phyloP scores from a whole-genome alignment of 75 land plant species.

The Picea sitchensis region DNA sequence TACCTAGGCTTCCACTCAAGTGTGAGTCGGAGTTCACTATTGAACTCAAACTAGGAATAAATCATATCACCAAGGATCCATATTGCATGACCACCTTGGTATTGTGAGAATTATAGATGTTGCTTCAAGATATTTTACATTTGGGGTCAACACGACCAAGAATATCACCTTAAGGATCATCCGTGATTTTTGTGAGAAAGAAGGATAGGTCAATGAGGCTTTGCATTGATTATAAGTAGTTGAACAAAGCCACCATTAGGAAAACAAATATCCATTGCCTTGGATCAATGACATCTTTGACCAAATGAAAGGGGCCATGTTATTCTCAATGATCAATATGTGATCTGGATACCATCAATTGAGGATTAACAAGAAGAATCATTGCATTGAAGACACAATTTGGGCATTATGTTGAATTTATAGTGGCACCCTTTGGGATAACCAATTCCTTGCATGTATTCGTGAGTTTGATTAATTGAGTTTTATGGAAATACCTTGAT shows the following conservation, averaged over 20 bases:
- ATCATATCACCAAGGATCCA: neutral
- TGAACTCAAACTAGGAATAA: neutral
- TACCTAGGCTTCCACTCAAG: neutral
- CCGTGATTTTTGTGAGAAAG: neutral
- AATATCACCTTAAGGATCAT: constrained; percentile 5
- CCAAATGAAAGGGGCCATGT: neutral
- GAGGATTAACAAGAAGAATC: neutral
- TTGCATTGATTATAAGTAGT: constrained; percentile 3
- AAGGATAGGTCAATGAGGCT: constrained; percentile 7
- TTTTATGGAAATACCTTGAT: neutral
- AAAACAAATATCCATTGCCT: constrained; percentile 1
- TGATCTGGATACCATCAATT: constrained; percentile 10
- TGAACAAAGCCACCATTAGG: constrained; percentile 8
- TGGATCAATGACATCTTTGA: constrained; percentile 8
- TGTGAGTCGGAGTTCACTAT: neutral
- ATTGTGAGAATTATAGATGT: neutral
- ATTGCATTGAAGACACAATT: neutral
- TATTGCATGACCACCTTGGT: neutral
- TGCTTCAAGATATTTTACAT: neutral
- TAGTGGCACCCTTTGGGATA: constrained; percentile 6
- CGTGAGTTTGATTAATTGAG: constrained; percentile 10
- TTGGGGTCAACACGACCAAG: constrained; percentile 2
- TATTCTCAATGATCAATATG: constrained; percentile 11
- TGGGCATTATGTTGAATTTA: neutral
- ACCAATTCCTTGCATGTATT: constrained; percentile 1